Conservation (phyloP, 148 eudicot species). For the Camellia sinensis region DNA sequence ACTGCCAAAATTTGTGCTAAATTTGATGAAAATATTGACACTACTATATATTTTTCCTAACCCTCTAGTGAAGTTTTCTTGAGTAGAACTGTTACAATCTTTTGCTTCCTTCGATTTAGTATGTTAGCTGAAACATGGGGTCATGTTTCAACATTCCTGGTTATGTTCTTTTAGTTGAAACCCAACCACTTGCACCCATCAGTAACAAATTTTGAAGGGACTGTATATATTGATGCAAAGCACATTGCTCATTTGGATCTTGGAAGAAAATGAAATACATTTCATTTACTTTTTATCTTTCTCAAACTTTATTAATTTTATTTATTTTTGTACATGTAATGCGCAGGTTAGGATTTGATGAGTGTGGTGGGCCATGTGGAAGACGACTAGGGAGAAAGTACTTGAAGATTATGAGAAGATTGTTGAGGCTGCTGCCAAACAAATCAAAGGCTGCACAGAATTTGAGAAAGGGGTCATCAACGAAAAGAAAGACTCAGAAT, state of each 20-base stretch:
- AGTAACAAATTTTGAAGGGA: not conserved
- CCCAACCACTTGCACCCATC: not conserved
- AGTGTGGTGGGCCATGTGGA: not conserved
- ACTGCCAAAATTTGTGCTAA: too few species aligned
- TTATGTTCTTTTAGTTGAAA: not conserved
- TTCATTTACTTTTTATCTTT: too few species aligned
- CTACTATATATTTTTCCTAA: too few species aligned
- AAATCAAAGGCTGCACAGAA: constrained; percentile 25
- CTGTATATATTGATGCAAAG: not conserved
- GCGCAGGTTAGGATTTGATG: too few species aligned
- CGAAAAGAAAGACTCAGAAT: constrained; percentile 9
- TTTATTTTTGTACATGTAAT: not conserved
- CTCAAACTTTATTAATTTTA: not conserved
- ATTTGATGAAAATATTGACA: too few species aligned
- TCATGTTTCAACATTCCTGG: not conserved
- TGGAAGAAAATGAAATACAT: too few species aligned
- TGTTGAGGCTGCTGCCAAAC: constrained; percentile 10
- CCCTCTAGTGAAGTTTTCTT: too few species aligned
- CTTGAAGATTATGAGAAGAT: not conserved
- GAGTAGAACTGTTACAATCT: too few species aligned
- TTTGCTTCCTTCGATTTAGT: not conserved
- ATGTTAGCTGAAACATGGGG: not conserved
- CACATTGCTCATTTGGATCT: too few species aligned
- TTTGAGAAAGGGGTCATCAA: constrained; percentile 23
- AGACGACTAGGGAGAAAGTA: not conserved